A percentile compares a stretch with the other conserved stretches of the same genome.
These are phyloP conservation scores for Aeschynomene evenia DNA, from an alignment of 306 rosid species.

Conservation along the genomic window DNA sequence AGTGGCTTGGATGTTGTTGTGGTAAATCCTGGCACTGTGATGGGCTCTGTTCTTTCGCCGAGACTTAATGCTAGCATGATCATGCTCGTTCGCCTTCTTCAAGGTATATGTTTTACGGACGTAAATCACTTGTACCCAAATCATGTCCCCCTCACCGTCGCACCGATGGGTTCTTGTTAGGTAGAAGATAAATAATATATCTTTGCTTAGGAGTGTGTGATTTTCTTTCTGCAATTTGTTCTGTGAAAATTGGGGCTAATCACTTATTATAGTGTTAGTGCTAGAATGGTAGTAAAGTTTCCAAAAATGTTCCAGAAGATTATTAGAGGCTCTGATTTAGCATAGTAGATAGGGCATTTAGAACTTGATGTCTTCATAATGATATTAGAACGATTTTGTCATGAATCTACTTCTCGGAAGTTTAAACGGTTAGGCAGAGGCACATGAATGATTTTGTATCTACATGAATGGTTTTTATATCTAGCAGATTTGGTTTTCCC, in stretches of 20 bases:
- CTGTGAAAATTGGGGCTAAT: background rate
- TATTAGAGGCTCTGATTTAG: background rate
- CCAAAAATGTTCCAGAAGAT: background rate
- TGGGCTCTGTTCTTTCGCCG: slow-evolving; percentile 80
- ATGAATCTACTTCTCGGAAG: too few species aligned
- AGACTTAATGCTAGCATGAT: slow-evolving; percentile 82
- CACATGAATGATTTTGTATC: too few species aligned
- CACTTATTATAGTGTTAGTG: background rate
- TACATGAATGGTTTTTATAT: background rate
- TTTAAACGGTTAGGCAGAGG: too few species aligned
- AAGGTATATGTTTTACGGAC: slow-evolving; percentile 62
- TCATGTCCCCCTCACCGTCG: too few species aligned
- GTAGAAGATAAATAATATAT: too few species aligned
- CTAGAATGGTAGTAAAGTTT: background rate
- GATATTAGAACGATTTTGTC: too few species aligned
- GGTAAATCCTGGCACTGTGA: slow-evolving; percentile 88
- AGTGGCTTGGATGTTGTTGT: slow-evolving; percentile 84
- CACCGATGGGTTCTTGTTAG: too few species aligned
- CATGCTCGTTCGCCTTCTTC: slow-evolving; percentile 69
- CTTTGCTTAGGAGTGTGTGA: background rate
- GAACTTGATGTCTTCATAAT: background rate
- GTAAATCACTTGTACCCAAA: too few species aligned
- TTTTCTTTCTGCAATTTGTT: background rate
- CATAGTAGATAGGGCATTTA: background rate
- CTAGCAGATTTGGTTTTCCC: background rate